These are phyloP conservation scores for Ceriops decandra DNA, from an alignment of 345 rosid genomes.

Conservation along the genomic window DNA sequence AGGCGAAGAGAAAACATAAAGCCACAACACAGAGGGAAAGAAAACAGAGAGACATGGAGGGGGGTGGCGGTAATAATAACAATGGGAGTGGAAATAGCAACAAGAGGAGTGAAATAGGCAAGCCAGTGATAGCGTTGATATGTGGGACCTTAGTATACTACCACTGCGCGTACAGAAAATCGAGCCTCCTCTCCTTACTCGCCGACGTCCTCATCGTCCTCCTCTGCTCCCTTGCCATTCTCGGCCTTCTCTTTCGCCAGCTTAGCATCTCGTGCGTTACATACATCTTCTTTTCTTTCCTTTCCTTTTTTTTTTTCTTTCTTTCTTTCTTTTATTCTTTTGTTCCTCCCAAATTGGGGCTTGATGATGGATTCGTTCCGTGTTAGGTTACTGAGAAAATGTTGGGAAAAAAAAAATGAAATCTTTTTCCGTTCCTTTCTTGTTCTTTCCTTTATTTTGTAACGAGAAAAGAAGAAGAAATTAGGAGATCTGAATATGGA, in stretches of 20 bases:
- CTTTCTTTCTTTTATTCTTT: not conserved
- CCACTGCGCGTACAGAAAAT: constrained; percentile 81
- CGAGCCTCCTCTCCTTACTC: constrained; percentile 72
- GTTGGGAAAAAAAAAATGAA: not conserved
- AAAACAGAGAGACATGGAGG: not conserved
- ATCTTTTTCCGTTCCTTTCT: not conserved
- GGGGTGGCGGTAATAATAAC: not conserved
- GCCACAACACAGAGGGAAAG: not conserved
- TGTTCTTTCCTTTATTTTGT: not conserved
- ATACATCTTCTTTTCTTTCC: not conserved
- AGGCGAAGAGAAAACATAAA: not conserved
- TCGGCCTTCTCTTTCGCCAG: constrained; percentile 96
- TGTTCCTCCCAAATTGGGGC: not conserved
- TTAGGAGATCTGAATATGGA: not conserved
- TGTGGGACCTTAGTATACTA: constrained; percentile 36
- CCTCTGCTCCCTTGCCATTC: constrained; percentile 98
- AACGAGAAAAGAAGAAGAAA: not conserved
- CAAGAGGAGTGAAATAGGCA: constrained; percentile 21
- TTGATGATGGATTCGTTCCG: not conserved
- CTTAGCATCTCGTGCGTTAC: constrained; percentile 69
- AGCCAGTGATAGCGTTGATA: constrained; percentile 18
- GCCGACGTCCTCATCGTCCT: constrained; percentile 90
- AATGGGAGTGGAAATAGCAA: not conserved
- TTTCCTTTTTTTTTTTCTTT: not conserved
- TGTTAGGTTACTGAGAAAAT: not conserved